Base-by-base conservation (phyloP, 495 filamentous ascomycete species). In the Amphirosellinia nigrospora region DNA sequence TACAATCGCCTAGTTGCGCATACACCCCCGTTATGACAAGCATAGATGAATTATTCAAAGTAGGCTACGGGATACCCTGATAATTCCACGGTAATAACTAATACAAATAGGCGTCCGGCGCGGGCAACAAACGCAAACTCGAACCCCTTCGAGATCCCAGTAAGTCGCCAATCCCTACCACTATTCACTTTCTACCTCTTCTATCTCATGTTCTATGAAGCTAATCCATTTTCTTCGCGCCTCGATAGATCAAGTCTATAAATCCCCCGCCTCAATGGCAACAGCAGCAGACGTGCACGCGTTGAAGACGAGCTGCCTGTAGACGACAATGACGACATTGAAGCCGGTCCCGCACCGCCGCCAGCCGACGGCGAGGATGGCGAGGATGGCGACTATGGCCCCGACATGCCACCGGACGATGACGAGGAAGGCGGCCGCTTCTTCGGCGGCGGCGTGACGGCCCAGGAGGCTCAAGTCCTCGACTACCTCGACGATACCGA, bases 371-470 rank as follows among this genome's bases (percentile, higher is more conserved):
- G 34, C 16, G 68, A 78, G 1, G 82, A 83, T 0, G 89, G 86
- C n/a, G n/a, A n/a, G n/a, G n/a, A n/a, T n/a, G n/a, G n/a, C 34
- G 88, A 90, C 60, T 89, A 92, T 70, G 93, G 91, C 5, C 91
- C 92, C 5, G 84, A 89, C 39, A 75, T 91, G 16, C 93, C 93
- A 1, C 89, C 89, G 0, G 88, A 91, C 73, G 89, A 90, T 64
- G 94, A 96, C 74, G 95, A 97, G 75, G 92, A 96, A 64, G 96
- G 94, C 68, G 94, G 95, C 0, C 89, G 96, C 59, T 99, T 99
- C 84, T 98, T 97, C 74, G 96, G 95, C 52, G 93, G 93, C 66
- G 96, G 96, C 52, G 90, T 98, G 72, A 92, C 91, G 34, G 86
- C 88, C 38, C 86, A 91, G 66, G 93, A 96, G 67, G 89, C 88